phyloP scores from a whole-genome alignment of 768 basidiomycete species.

The Termitomyces sp. region DNA sequence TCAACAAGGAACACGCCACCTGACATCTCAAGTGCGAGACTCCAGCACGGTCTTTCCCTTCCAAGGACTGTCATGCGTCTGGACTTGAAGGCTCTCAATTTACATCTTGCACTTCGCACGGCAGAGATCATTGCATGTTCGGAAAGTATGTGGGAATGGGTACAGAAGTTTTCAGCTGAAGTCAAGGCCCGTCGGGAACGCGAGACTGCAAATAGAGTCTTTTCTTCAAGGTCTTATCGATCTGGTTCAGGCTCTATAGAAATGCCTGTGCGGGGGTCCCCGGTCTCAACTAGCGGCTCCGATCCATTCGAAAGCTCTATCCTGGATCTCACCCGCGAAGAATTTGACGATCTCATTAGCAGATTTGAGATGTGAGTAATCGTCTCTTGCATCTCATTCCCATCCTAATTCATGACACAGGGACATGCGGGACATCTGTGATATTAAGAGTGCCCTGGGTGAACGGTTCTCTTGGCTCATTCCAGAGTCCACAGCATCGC shows the following conservation, averaged over 20 bases:
- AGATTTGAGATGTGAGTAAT: conserved; percentile 60
- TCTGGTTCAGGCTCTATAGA: conserved; percentile 13
- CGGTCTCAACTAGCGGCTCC: conserved; percentile 12
- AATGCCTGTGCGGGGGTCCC: conserved; percentile 8
- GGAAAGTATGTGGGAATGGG: conserved; percentile 82
- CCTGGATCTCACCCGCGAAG: conserved; percentile 49
- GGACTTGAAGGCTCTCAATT: conserved; percentile 55
- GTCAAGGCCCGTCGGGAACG: conserved; percentile 3
- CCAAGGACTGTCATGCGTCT: conserved; percentile 53
- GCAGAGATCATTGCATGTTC: conserved; percentile 67
- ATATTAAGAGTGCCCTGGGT: conserved; percentile 39
- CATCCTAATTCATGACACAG: conserved; percentile 26
- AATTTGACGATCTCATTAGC: conserved; percentile 56
- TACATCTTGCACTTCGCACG: conserved; percentile 59
- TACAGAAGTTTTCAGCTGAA: conserved; percentile 44
- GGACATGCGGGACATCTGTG: conserved; percentile 64
- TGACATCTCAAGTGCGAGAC: conserved; percentile 2
- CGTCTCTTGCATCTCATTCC: conserved; percentile 2
- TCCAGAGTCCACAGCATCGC: conserved; percentile 34
- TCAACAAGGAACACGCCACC: conserved; percentile 27
- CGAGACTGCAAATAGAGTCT: neutral
- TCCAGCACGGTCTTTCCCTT: conserved; percentile 31
- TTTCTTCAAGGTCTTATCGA: neutral
- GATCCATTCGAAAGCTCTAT: conserved; percentile 34
- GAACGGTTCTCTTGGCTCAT: conserved; percentile 49